phyloP scores from a whole-genome alignment of 2,329 filamentous ascomycete species.

The Orbilia quercus region DNA sequence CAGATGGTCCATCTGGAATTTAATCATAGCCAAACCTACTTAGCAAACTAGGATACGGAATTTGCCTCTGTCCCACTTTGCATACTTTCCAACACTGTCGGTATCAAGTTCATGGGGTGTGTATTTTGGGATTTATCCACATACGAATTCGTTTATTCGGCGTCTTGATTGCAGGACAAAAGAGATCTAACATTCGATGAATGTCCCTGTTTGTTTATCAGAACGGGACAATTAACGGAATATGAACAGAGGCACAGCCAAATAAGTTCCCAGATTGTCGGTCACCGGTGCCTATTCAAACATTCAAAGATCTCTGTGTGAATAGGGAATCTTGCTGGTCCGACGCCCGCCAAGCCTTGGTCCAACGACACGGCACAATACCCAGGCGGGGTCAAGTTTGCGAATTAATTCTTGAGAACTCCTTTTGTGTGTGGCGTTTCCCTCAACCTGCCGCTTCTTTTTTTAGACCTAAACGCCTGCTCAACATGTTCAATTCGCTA shows the following conservation, averaged over 20 bases:
- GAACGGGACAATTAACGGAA: not conserved
- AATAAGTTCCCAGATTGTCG: constrained; percentile 4
- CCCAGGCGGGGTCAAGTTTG: constrained; percentile 1
- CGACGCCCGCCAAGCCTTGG: not conserved
- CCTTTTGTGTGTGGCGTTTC: constrained; percentile 22
- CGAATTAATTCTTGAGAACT: constrained; percentile 1
- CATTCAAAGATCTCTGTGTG: no score
- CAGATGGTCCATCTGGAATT: constrained; percentile 26
- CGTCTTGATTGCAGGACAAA: constrained; percentile 16
- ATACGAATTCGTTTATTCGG: constrained; percentile 20
- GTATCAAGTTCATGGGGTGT: constrained; percentile 35
- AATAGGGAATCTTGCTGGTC: not conserved
- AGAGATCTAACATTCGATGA: not conserved
- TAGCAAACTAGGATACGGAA: constrained; percentile 34
- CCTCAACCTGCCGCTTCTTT: constrained; percentile 25
- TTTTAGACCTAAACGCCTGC: constrained; percentile 22
- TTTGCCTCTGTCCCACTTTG: constrained; percentile 26
- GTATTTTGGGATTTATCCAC: no score
- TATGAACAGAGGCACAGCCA: constrained; percentile 21
- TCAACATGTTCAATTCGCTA: constrained; percentile 3
- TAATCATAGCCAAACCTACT: constrained; percentile 11
- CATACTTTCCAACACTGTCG: constrained; percentile 40
- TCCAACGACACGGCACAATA: not conserved
- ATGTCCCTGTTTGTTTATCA: not conserved
- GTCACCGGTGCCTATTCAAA: not conserved